Conservation (phyloP, 2,329 filamentous ascomycete genomes). For the Sporothrix protearum region DNA sequence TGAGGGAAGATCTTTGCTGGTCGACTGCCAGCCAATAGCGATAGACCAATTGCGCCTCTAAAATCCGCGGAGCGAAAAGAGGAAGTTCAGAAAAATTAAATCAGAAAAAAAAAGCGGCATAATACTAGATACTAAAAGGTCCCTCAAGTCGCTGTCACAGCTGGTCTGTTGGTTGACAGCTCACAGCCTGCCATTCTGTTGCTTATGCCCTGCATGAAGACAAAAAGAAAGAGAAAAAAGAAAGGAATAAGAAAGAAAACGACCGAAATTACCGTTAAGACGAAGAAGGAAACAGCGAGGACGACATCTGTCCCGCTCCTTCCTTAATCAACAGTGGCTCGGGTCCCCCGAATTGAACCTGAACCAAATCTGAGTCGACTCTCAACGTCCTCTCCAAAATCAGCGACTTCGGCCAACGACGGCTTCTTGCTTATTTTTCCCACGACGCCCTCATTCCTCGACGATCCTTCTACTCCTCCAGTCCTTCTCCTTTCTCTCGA, state of each 20-base stretch:
- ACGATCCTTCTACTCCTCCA: neutral
- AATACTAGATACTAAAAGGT: neutral
- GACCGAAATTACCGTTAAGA: conserved; percentile 1
- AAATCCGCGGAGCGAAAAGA: conserved; percentile 20
- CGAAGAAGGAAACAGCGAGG: neutral
- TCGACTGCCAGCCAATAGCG: neutral
- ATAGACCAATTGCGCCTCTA: neutral
- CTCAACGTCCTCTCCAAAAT: neutral
- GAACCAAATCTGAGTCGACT: neutral
- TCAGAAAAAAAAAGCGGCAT: neutral
- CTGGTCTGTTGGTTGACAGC: conserved; percentile 8
- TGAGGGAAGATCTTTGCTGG: neutral
- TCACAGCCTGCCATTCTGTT: neutral
- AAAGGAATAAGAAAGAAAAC: neutral
- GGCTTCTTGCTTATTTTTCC: neutral
- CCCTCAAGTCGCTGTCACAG: neutral
- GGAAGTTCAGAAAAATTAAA: neutral
- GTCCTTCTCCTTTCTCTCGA: neutral
- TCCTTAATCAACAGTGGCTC: conserved; percentile 1
- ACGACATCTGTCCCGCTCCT: neutral
- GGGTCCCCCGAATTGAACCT: neutral
- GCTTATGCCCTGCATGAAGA: neutral
- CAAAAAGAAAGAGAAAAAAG: neutral
- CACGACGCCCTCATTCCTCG: neutral
- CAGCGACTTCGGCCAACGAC: neutral